Base-by-base conservation (phyloP, 306 rosid genomes). In the Gynostemma pentaphyllum region DNA sequence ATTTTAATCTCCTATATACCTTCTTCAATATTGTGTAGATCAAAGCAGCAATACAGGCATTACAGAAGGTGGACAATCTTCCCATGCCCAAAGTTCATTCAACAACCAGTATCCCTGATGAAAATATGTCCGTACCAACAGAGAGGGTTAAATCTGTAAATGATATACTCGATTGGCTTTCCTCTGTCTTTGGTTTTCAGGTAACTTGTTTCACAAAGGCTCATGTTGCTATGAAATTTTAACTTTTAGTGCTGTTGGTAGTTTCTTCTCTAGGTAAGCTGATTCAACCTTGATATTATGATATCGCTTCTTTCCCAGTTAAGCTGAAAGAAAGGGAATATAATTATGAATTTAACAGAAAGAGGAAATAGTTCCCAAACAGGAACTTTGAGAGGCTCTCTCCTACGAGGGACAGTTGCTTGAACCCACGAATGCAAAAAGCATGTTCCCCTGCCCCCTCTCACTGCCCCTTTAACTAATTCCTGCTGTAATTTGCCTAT, bases 151-250 rank as follows among this genome's bases (percentile, higher is more conserved):
- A 72, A 71, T 69, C 81, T 63, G 87, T 84, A 72, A 84, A 72
- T 64, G 99, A 92, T 66, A 76, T 88, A 77, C 99, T 88, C 66
- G 95, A 86, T 76, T 92, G 96, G 96, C 82, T 92, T 67, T 73
- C 95, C 41, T 76, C 76, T 27, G 68, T 82, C 40, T 92, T 86
- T 42, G 99, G 99, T 57, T 92, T 92, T 82, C 99, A 92, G 99
- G 99, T 88, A 77, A 74, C 12, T 19, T 72, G 15, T 46, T 50
- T 62, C 21, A 41, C 52, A 49, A 56, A 34, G 68, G 28, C 29
- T 22, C 62, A 37, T 39, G 30, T 70, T 69, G 45, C 12, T 64
- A 68, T 61, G 47, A 5, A 16, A 14, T 39, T 49, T 29, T 50
- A 18, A 21, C 16, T 45, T 63, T 44, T 64, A 16, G 42, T 62